Base-by-base conservation (phyloP, 352 stramenopile genomes). In the Phytophthora citrophthora region DNA sequence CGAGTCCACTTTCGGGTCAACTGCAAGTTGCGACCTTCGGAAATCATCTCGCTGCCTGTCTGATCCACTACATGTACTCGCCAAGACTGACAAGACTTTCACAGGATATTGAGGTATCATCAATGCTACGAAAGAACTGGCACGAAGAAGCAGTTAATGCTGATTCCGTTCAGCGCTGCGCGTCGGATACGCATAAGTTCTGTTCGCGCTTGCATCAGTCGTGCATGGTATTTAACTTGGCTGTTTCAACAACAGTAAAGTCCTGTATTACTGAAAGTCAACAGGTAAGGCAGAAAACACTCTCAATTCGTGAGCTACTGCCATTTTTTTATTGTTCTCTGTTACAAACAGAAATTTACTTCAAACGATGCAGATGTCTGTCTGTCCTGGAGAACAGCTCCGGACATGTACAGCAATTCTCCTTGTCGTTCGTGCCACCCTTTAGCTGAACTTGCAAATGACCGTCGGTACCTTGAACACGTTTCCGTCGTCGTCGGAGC, bases 381-480 rank as follows among this genome's bases (percentile, higher is more conserved):
- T 20, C 20, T 20, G 20, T n/a, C 34, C 38, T 46, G 24, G 40
- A 62, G 27, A 60, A 48, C 53, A 34, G 12, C 58, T 54, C 20
- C 26, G 10, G 11, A 23, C 18, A 51, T 8, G 20, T 54, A 20
- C 57, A 47, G 40, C 31, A 50, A 29, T 13, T 55, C 24, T 31
- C n/a, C 15, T 27, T 64, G 20, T 27, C 2, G 38, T 34, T 52
- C 23, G n/a, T 62, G 9, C 13, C 59, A 49, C 29, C 23, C 29
- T 66, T 34, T 66, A 93, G 47, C 68, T 73, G 68, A 93, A 91
- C 77, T 91, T 93, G 76, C 85, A 95, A 55, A 95, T 79, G 58
- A 95, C 85, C n/a, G 83, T 94, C 29, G 87, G 87, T 41, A 95
- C 86, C 62, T 87, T 89, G 78, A 85, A 95, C 47, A 90, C 80